Evolutionary conservation across 306 rosid genomes (phyloP), one percentile per base, ranked within the genome.

Genomic region (Rubus parviflorus): DNA sequence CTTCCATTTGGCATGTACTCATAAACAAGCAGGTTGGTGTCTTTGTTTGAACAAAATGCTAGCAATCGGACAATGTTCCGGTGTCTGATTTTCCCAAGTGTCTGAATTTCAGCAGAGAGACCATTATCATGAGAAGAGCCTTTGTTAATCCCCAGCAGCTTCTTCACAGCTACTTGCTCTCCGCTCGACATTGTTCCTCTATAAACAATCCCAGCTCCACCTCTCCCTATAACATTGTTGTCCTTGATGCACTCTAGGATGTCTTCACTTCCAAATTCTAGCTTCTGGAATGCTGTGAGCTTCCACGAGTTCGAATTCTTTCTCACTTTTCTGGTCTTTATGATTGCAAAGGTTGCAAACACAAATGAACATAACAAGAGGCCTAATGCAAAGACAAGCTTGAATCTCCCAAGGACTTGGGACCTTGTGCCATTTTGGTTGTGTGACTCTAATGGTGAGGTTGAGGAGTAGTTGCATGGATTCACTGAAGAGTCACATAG

Each of bases 1-100:
- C 97, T 93, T 64, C 98, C 98, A 74, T 93, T 88, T 48, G 88
- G 83, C 98, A 93, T 90, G 83, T 89, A 93, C 85, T 93, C 98
- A 74, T 91, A 93, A 17, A 93, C 96, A 42, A 93, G 92, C 62
- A 94, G 81, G 81, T 94, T 94, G 38, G 92, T 88, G 78, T 90
- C 93, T 83, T 82, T 89, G 56, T 94, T 91, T 17, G 97, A 86
- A 52, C 93, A 90, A 53, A 91, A 91, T 8, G 92, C 98, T 11
- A 91, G 79, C 77, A 94, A 80, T 72, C 97, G 85, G 74, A 94
- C 97, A 45, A 94, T 94, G 83, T 91, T 90, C 63, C 98, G 88
- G 80, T 94, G 98, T 72, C 97, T 79, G 83, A 94, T 94, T 75
- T 85, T 91, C 3, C 97, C 98, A 9, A 94, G 76, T 60, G 97